Conservation (phyloP, 495 filamentous ascomycete genomes). For the Lindgomyces ingoldianus region DNA sequence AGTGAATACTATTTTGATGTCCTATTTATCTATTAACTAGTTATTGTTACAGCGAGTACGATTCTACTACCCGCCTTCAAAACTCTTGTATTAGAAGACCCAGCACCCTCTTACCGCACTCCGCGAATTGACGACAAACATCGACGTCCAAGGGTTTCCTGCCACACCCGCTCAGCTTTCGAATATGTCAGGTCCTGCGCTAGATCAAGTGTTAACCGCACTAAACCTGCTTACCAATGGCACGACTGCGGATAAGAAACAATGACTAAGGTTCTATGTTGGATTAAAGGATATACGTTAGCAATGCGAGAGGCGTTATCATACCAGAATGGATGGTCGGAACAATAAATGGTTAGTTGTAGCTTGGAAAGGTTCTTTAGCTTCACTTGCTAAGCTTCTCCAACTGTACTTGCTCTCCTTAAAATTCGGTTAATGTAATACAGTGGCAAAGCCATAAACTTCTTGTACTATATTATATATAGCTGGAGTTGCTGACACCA, state of each 20-base stretch:
- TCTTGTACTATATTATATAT: too few relatives aligned
- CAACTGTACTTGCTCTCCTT: not conserved
- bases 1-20: constrained; percentile 1
- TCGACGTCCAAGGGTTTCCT: constrained; percentile 1
- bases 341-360: not conserved
- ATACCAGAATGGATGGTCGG: constrained; percentile 9
- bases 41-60: constrained; percentile 12
- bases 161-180: constrained; percentile 14
- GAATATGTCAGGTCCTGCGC: not conserved
- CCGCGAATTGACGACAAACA: constrained; percentile 7
- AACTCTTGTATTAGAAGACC: not conserved
- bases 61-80: constrained; percentile 17
- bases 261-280: constrained; percentile 9
- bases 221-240: constrained; percentile 2
- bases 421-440: too few relatives aligned
- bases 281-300: not conserved
- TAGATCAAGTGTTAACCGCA: constrained; percentile 3
- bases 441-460: too few relatives aligned
- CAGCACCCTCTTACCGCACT: not conserved
- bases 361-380: not conserved
- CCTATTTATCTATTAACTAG: constrained; percentile 20
- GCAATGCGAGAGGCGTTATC: not conserved
- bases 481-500: too few relatives aligned
- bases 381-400: constrained; percentile 1
- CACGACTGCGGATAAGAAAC: constrained; percentile 1